Base-by-base conservation (phyloP, 164 flowering plant species). In the Aristolochia fimbriata region DNA sequence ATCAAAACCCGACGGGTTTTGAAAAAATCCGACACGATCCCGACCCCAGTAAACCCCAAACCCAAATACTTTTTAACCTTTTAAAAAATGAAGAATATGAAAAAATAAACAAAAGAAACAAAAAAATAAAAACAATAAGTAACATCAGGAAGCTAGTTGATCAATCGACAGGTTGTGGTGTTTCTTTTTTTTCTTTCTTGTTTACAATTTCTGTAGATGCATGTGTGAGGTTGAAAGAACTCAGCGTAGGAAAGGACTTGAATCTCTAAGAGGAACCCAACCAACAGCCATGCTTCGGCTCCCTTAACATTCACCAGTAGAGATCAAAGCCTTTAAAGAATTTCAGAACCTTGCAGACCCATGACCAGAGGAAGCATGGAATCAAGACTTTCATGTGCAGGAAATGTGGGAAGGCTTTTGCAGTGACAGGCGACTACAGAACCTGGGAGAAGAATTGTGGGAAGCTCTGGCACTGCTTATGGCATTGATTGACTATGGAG, bases 201-300 rank as follows among this genome's bases (percentile, higher is more conserved):
- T 24, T n/a, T n/a, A n/a, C n/a, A n/a, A n/a, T 23, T 27, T 46
- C 1, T 45, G 31, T 65, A 88, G 96, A 88, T 88, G 96, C 96
- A 88, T 62, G 86, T 88, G 96, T 88, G 96, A 92, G 96, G 96
- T 50, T 92, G n/a, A 88, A 73, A 92, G 96, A 69, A 86, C 96
- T 3, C 96, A 88, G 55, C 86, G 86, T 62, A 74, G 96, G 57
- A 85, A 80, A 69, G 96, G 96, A 58, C 89, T 91, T 0, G 96
- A 87, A 62, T 87, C 96, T 0, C 74, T 87, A 23, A 76, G 91
- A 31, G 96, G 96, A 0, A 82, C 81, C 2, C 96, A 87, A 59
- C 95, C 96, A 47, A 85, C 92, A 8, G 96, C 86, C 17, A 85
- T 88, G 96, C 78, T 88, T 0, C 74, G 91, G 78, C 86, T 88